A percentile compares a stretch with the other conserved stretches of the same genome.
phyloP scores from a whole-genome alignment of 345 rosid genomes.

The Populus simonii region DNA sequence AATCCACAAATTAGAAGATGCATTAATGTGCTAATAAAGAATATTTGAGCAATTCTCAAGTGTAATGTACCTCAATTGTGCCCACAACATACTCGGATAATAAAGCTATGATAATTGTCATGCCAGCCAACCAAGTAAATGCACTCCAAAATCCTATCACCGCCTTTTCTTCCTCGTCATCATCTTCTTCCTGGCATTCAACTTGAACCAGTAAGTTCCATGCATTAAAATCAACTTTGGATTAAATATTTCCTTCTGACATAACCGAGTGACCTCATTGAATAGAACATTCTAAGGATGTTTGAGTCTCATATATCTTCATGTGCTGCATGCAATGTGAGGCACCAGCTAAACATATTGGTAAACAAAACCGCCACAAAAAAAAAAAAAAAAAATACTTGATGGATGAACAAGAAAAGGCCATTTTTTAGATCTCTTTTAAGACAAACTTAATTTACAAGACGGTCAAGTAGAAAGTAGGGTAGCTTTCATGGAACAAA shows the following conservation, averaged over 20 bases:
- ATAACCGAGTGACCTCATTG: not conserved
- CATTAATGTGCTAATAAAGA: not conserved
- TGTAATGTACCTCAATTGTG: conserved; percentile 68
- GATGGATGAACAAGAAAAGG: too few species aligned
- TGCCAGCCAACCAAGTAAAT: conserved; percentile 63
- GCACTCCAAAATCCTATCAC: conserved; percentile 83
- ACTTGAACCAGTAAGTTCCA: not conserved
- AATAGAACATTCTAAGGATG: not conserved
- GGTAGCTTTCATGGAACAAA: too few species aligned
- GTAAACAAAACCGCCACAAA: too few species aligned
- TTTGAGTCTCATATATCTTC: too few species aligned
- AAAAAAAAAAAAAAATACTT: too few species aligned
- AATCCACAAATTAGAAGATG: not conserved
- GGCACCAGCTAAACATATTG: too few species aligned
- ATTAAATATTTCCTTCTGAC: not conserved
- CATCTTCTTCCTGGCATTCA: conserved; percentile 39
- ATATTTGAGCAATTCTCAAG: not conserved
- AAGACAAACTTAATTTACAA: too few species aligned
- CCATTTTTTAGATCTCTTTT: too few species aligned
- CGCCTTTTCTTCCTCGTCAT: conserved; percentile 61
- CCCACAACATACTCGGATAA: conserved; percentile 84
- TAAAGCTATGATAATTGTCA: conserved; percentile 75
- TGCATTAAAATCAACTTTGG: not conserved
- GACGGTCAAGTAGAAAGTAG: too few species aligned
- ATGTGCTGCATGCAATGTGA: not conserved